Percentiles rank a stretch among this genome's conserved stretches.
These are phyloP conservation scores for Aureobasidium leucospermi DNA, from an alignment of 2,329 filamentous ascomycete genomes.

Conservation along the genomic window DNA sequence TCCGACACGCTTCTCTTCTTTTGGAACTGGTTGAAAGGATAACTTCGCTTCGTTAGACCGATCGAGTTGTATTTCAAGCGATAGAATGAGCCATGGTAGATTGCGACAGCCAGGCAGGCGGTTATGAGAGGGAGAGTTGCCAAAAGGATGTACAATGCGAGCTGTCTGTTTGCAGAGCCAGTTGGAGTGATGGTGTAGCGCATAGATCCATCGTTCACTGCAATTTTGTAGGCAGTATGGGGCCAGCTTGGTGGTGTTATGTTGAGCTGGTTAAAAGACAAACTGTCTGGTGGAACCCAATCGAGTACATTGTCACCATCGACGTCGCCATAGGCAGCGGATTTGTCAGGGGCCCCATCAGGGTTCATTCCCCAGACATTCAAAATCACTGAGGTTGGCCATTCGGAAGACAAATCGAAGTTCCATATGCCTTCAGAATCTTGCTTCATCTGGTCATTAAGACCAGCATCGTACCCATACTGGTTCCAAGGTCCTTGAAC, in stretches of 20 bases:
- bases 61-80: constrained; percentile 56
- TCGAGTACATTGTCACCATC: constrained; percentile 55
- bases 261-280: constrained; percentile 51
- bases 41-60: constrained; percentile 34
- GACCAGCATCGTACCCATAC: background rate
- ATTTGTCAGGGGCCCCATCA: constrained; percentile 55
- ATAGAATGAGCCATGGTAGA: constrained; percentile 56
- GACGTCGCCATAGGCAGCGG: constrained; percentile 53
- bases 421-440: constrained; percentile 49
- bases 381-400: constrained; percentile 54
- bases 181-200: constrained; percentile 46
- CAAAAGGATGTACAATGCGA: constrained; percentile 48
- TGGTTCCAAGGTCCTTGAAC: constrained; percentile 1
- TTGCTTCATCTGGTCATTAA: constrained; percentile 31
- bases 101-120: constrained; percentile 44
- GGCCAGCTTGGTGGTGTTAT: constrained; percentile 51
- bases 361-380: constrained; percentile 62
- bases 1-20: background rate
- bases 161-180: constrained; percentile 48
- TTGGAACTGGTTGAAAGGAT: background rate
- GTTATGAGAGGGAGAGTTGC: constrained; percentile 46
- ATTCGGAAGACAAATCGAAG: constrained; percentile 56
- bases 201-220: constrained; percentile 48
- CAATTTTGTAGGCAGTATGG: constrained; percentile 48
- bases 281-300: constrained; percentile 52